Conservation (phyloP, 164 flowering plant species). For the Pachysandra terminalis region DNA sequence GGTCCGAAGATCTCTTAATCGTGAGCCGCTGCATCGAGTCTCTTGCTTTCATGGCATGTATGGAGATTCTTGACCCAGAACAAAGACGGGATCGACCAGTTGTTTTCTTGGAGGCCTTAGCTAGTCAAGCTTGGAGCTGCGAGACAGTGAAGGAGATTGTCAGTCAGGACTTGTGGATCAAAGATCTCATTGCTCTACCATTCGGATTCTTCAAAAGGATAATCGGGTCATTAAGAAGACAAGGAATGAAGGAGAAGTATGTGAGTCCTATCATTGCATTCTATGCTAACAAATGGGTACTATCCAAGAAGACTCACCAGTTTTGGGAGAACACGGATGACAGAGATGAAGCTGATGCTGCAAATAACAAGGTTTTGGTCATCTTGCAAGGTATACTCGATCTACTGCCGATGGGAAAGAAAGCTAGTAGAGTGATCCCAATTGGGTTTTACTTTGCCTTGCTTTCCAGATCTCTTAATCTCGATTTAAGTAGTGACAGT, state of each 20-base stretch:
- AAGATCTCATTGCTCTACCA: constrained; percentile 77
- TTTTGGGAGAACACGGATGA: constrained; percentile 46
- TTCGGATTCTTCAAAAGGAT: constrained; percentile 73
- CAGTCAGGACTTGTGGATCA: constrained; percentile 69
- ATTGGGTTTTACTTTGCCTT: constrained; percentile 79
- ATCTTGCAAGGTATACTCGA: constrained; percentile 60
- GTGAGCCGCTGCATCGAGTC: constrained; percentile 92
- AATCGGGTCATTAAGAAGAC: constrained; percentile 75
- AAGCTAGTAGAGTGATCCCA: constrained; percentile 56
- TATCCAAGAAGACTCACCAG: constrained; percentile 51
- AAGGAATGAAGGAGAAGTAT: constrained; percentile 92
- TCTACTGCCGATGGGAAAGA: constrained; percentile 50
- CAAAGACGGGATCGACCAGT: constrained; percentile 62
- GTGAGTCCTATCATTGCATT: constrained; percentile 75
- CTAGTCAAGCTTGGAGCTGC: constrained; percentile 53
- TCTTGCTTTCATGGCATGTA: constrained; percentile 94
- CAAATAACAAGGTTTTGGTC: constrained; percentile 20
- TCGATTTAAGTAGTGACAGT: constrained; percentile 34
- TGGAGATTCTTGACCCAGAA: constrained; percentile 96
- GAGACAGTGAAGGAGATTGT: constrained; percentile 46
- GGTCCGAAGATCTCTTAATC: constrained; percentile 75
- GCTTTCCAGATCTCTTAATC: constrained; percentile 56
- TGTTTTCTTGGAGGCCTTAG: constrained; percentile 47
- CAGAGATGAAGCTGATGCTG: constrained; percentile 13
- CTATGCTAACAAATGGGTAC: constrained; percentile 80